These are phyloP conservation scores for Podila epicladia DNA, from an alignment of 192 early-diverging fungal genomes.

Conservation along the genomic window DNA sequence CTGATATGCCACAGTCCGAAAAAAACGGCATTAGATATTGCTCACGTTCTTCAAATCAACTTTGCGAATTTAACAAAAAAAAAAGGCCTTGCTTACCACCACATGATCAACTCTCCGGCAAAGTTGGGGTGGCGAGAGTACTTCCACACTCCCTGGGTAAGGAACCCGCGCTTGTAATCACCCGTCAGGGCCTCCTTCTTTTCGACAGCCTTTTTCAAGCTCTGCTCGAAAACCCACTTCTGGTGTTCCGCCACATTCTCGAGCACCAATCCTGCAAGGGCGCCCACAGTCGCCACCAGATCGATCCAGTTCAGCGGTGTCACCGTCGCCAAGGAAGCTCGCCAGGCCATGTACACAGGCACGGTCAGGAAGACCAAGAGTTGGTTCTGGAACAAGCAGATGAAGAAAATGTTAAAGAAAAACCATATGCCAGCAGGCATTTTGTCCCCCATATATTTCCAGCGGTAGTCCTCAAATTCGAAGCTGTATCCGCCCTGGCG, in stretches of 20 bases:
- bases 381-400: constrained; percentile 75
- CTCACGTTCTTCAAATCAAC: neutral
- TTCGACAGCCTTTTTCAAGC: constrained; percentile 56
- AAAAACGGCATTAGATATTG: too few relatives aligned
- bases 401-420: constrained; percentile 78
- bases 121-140: constrained; percentile 89
- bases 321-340: neutral
- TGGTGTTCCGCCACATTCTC: constrained; percentile 87
- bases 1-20: neutral
- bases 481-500: constrained; percentile 79
- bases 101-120: constrained; percentile 79
- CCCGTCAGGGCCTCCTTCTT: constrained; percentile 39
- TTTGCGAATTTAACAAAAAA: neutral
- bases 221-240: constrained; percentile 78
- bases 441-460: constrained; percentile 54
- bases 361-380: constrained; percentile 69
- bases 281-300: constrained; percentile 47
- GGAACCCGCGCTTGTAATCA: constrained; percentile 73
- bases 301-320: constrained; percentile 58
- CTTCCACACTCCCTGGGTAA: constrained; percentile 75
- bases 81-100: constrained; percentile 53
- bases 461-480: constrained; percentile 82
- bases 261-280: constrained; percentile 57
- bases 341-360: constrained; percentile 60
- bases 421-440: constrained; percentile 21